Evolutionary conservation across 257 asterid genomes (phyloP), one percentile per base, ranked within the genome.

Genomic region (Capsicum pubescens): DNA sequence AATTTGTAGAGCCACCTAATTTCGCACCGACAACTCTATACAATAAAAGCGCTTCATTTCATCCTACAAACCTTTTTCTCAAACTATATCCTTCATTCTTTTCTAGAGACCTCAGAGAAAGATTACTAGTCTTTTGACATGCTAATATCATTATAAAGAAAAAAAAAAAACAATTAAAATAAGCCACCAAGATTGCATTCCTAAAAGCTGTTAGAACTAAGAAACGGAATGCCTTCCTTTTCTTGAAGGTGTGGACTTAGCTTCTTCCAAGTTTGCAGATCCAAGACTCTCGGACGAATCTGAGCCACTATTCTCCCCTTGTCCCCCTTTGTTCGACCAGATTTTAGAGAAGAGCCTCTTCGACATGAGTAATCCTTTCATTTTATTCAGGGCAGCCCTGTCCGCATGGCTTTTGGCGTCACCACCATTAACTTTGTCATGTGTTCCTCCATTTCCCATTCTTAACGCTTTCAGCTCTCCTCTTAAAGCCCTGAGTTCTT

Each of bases 281-380:
- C 95, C 97, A 54, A 93, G 93, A 85, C 97, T 91, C 88, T 90
- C 99, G 0, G 99, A 94, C 6, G 99, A 96, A 83, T 96, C 99
- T 0, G 99, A 96, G 21, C 97, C 98, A 16, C 98, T 93, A 44
- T 92, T 94, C 89, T 96, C 98, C 0, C 81, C 91, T 74, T 88
- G 93, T 6, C 87, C 89, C 0, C 93, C 92, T 85, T 94, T 95
- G 87, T 87, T 86, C 50, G 98, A 94, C 98, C 97, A 94, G 9
- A 96, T 91, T 78, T 92, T 95, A 0, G 98, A 94, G 72, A 96
- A 92, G 67, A 96, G 86, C 79, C 92, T 94, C 90, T 89, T 93
- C 0, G 99, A 88, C 90, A 87, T 88, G 9, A 93, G 89, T 92
- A 94, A 66, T 0, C 98, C 92, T 82, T 92, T 94, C 92, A 91